A percentile compares a stretch with the other conserved stretches of the same genome.
Conservation (phyloP, 306 rosid genomes). For the Albizia julibrissin region DNA sequence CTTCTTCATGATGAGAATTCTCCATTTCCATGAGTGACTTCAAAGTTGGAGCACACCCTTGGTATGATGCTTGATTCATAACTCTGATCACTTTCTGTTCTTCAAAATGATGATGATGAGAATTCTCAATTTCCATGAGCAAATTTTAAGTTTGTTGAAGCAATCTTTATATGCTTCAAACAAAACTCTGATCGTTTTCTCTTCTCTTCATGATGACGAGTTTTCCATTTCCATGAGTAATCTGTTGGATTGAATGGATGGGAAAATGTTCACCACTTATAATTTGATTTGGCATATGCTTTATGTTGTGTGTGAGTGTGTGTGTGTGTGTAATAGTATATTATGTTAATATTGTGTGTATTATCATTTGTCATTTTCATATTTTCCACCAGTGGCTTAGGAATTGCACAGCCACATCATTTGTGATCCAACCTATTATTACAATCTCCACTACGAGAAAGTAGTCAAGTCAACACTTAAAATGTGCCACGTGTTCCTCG, state of each 20-base stretch:
- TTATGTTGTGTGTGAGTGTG: fast-evolving
- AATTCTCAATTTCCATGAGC: not conserved
- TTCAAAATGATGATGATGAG: not conserved
- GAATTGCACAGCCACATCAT: not conserved
- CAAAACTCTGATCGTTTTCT: not conserved
- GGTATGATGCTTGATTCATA: not conserved
- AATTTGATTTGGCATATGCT: not conserved
- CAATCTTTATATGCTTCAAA: not conserved
- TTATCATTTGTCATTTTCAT: too few relatives aligned
- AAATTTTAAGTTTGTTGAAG: not conserved
- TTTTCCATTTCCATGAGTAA: not conserved
- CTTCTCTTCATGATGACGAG: not conserved
- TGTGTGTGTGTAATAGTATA: too few relatives aligned
- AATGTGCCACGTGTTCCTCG: not conserved
- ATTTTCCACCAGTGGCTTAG: not conserved
- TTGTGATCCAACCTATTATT: not conserved
- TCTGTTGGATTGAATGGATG: not conserved
- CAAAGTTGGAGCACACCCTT: not conserved
- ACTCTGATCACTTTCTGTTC: not conserved
- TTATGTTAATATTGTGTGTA: too few relatives aligned
- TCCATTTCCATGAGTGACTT: not conserved
- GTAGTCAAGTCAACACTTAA: not conserved
- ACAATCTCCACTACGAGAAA: not conserved
- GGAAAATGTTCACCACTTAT: not conserved
- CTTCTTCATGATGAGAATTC: not conserved